Percentiles rank a stretch among this genome's conserved stretches.
Evolutionary conservation across 352 stramenopile species (phyloP).

Genomic region (Pythium grandisporangium): DNA sequence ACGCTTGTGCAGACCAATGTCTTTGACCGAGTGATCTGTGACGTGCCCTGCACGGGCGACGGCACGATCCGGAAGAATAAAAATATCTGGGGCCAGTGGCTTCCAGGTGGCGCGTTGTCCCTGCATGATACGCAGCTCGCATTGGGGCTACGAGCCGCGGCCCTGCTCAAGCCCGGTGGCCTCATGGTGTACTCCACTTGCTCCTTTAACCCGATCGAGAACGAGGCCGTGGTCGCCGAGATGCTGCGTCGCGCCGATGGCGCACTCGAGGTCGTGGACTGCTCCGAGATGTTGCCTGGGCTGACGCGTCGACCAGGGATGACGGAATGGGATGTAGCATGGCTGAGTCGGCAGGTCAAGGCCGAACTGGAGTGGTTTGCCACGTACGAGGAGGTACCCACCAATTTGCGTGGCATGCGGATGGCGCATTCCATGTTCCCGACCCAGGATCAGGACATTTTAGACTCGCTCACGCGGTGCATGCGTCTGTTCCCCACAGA

Average conservation of each 20-base stretch:
- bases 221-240: constrained; percentile 95
- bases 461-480: constrained; percentile 56
- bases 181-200: constrained; percentile 96
- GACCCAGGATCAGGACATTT: constrained; percentile 31
- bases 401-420: constrained; percentile 45
- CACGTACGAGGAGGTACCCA: constrained; percentile 40
- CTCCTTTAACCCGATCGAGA: constrained; percentile 97
- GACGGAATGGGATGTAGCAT: constrained; percentile 53
- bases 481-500: constrained; percentile 95
- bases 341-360: constrained; percentile 36
- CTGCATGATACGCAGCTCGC: constrained; percentile 92
- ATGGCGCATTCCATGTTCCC: constrained; percentile 81
- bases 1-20: constrained; percentile 35
- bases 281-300: constrained; percentile 29
- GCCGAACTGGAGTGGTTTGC: constrained; percentile 39
- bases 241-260: constrained; percentile 86
- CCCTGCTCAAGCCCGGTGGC: constrained; percentile 84
- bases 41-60: constrained; percentile 98
- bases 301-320: constrained; percentile 38
- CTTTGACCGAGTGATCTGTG: constrained; percentile 96
- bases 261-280: constrained; percentile 85
- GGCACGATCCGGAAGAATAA: constrained; percentile 97
- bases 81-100: constrained; percentile 89
- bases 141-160: constrained; percentile 86
- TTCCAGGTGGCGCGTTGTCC: constrained; percentile 65